Evolutionary conservation across 805 yeast genomes (phyloP), one percentile per base, ranked within the genome.

Genomic region (Candida boidinii): DNA sequence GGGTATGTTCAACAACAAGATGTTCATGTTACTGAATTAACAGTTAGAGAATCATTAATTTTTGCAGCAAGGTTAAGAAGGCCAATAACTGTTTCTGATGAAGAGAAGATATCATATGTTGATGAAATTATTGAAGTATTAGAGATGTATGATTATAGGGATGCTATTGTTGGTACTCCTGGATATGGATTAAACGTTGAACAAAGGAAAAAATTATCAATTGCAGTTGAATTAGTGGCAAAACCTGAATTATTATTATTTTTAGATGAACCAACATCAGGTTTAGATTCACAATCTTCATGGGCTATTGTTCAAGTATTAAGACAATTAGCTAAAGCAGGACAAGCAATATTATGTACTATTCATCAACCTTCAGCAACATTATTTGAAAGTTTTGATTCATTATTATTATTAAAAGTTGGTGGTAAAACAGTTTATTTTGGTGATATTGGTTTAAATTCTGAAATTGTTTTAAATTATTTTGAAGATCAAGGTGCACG

Each of bases 221-320:
- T 71, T 45, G 77, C 73, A 28, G 70, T 68, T 13, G 76, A 71
- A 44, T 51, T 71, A 27, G 76, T 70, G 31, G 69, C 76, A 9
- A 70, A 68, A 39, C 77, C 77, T n/a, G n/a, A n/a, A n/a, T 53
- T 72, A 30, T 52, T 74, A 35, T 47, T 68, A 23, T 73, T 75
- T 47, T 54, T 74, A 37, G 79, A 73, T 56, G 79, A 73, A 46
- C 77, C 78, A 22, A 73, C 79, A n/a, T 71, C 78, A 22, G 79
- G 79, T 26, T 53, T 72, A 40, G 79, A 73, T 44, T 68, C 79
- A 4, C 72, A 68, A 45, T 68, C 79, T 18, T 73, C 79, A 10
- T 66, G 76, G 75, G 66, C 79, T 11, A 69, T 74, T 44, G 60
- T 72, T 36, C 65, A 68, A 45, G 66, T 73, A 41, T 58, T 67